Percentiles rank a stretch among this genome's conserved stretches.
These are phyloP conservation scores for Oidiodendron maius DNA, from an alignment of 495 filamentous ascomycete species.

Conservation along the genomic window DNA sequence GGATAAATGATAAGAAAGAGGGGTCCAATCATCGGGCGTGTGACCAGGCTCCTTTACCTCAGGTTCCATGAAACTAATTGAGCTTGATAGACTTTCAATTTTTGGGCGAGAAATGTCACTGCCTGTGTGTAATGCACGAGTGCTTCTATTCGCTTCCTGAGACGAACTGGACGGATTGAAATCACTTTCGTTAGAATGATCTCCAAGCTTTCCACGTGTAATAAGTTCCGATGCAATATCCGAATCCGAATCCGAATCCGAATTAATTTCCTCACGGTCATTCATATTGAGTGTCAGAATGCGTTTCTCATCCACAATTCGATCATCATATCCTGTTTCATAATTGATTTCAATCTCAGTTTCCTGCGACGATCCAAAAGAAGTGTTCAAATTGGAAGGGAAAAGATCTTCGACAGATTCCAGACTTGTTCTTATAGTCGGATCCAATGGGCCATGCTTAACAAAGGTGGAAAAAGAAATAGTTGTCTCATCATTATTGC, in stretches of 20 bases:
- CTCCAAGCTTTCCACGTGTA: slow-evolving; percentile 21
- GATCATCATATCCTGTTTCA: no score
- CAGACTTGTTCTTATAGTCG: slow-evolving; percentile 62
- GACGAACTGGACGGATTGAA: not conserved
- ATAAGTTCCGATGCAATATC: no score
- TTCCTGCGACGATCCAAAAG: no score
- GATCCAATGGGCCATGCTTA: slow-evolving; percentile 40
- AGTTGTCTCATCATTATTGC: slow-evolving; percentile 36
- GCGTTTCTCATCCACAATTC: slow-evolving; percentile 39
- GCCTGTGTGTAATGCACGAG: no score
- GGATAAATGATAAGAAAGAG: not conserved
- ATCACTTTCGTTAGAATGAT: slow-evolving; percentile 16
- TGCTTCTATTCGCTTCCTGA: no score
- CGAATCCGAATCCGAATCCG: slow-evolving; percentile 52
- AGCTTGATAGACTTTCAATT: no score
- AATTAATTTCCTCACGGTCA: slow-evolving; percentile 36
- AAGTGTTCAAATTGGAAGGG: no score
- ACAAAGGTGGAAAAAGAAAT: slow-evolving; percentile 62
- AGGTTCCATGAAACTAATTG: not conserved
- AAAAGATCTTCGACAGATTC: slow-evolving; percentile 86
- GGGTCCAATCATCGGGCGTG: no score
- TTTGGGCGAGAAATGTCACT: slow-evolving; percentile 4
- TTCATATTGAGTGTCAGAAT: slow-evolving; percentile 30
- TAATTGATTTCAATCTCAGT: no score
- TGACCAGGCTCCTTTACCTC: not conserved